Evolutionary conservation across 163 green algal species (phyloP).

Genomic region (Scenedesmus sp.): DNA sequence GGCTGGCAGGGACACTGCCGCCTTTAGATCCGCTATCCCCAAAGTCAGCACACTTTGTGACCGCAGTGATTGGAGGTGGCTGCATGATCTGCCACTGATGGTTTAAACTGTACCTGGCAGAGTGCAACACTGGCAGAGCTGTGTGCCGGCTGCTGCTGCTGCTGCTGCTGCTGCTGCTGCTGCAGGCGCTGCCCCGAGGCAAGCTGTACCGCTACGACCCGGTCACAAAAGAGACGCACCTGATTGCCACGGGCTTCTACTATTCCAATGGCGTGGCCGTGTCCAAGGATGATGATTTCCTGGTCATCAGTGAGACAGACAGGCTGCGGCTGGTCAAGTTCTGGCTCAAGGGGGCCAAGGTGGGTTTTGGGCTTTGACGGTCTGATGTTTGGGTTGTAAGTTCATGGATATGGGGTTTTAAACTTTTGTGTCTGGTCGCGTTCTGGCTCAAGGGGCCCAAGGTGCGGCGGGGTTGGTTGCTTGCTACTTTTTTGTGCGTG

Average conservation of each 20-base stretch:
- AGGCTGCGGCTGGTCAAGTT: slow-evolving; percentile 62
- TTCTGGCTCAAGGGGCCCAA: no score
- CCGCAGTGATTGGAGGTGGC: no score
- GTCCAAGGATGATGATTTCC: slow-evolving; percentile 70
- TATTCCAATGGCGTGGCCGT: slow-evolving; percentile 85
- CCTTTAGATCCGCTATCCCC: no score
- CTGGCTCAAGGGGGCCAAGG: slow-evolving; percentile 56
- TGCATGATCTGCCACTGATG: no score
- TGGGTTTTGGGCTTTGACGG: not conserved
- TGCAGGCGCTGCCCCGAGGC: slow-evolving; percentile 68
- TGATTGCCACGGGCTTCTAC: slow-evolving; percentile 64
- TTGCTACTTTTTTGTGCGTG: not conserved
- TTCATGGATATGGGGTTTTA: no score
- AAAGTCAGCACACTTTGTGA: not conserved
- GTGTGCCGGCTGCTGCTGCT: not conserved
- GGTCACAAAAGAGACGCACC: slow-evolving; percentile 57
- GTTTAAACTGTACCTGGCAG: no score
- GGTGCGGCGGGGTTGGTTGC: no score
- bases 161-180: not conserved
- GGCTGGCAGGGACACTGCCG: no score
- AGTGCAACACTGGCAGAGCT: no score
- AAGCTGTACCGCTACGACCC: slow-evolving; percentile 77
- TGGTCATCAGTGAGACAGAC: slow-evolving; percentile 78
- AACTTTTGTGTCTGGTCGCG: no score
- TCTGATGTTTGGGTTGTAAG: not conserved